phyloP scores from a whole-genome alignment of 768 basidiomycete genomes.

The Boletus vinaceobasis region DNA sequence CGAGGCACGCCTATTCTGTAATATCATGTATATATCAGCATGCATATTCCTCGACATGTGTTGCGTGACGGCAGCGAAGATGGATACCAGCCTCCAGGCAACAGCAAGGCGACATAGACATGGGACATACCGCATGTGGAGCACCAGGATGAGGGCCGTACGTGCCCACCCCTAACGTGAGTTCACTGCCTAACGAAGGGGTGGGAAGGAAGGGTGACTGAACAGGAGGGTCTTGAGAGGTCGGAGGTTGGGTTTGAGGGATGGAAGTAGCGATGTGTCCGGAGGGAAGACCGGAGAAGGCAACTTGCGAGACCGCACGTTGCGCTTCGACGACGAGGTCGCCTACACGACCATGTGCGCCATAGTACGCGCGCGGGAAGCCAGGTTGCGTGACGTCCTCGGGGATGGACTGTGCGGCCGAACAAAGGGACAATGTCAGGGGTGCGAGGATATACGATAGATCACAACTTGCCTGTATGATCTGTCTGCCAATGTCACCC shows the following conservation, averaged over 20 bases:
- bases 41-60: slow-evolving; percentile 4
- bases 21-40: slow-evolving; percentile 10
- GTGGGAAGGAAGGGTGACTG: slow-evolving; percentile 27
- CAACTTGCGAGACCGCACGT: slow-evolving; percentile 50
- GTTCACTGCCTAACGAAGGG: slow-evolving; percentile 32
- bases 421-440: slow-evolving; percentile 3
- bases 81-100: slow-evolving; percentile 16
- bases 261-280: slow-evolving; percentile 4
- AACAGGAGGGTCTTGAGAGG: background rate
- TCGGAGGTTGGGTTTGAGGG: background rate
- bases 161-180: slow-evolving; percentile 19
- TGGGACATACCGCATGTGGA: slow-evolving; percentile 17
- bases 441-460: background rate
- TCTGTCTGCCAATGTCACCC: slow-evolving; percentile 46
- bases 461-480: slow-evolving; percentile 37
- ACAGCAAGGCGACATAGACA: slow-evolving; percentile 15
- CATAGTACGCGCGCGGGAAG: slow-evolving; percentile 67
- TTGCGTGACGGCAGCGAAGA: slow-evolving; percentile 9
- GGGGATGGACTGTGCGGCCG: slow-evolving; percentile 62
- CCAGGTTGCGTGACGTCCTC: slow-evolving; percentile 81
- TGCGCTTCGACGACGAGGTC: slow-evolving; percentile 61
- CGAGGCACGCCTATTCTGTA: slow-evolving; percentile 20
- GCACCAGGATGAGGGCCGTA: slow-evolving; percentile 11
- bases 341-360: slow-evolving; percentile 60
- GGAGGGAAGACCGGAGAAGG: slow-evolving; percentile 41